Percentiles rank a stretch among this genome's conserved stretches.
phyloP scores from a whole-genome alignment of 2,329 filamentous ascomycete species.

The Hymenoscyphus scutula region DNA sequence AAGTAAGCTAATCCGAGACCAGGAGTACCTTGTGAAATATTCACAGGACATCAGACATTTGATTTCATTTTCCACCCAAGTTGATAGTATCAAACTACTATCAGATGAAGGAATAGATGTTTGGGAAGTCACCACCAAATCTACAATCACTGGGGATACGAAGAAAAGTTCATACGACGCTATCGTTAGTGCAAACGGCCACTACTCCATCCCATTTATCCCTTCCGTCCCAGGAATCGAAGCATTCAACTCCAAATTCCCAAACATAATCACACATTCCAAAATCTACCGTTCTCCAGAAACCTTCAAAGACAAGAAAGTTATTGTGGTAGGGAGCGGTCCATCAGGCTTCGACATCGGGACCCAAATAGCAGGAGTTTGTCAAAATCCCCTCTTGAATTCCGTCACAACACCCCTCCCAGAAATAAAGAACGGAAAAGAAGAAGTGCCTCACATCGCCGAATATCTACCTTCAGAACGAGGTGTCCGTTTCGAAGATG shows the following conservation, averaged over 20 bases:
- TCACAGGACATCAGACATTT: slow-evolving; percentile 63
- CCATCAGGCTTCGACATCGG: slow-evolving; percentile 84
- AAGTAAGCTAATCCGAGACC: too few relatives aligned
- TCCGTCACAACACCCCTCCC: slow-evolving; percentile 55
- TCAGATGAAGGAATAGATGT: slow-evolving; percentile 37
- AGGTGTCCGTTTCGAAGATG: slow-evolving; percentile 65
- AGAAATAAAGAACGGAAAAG: slow-evolving; percentile 36
- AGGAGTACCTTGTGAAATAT: slow-evolving; percentile 66
- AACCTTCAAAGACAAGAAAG: slow-evolving; percentile 65
- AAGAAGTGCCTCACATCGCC: slow-evolving; percentile 58
- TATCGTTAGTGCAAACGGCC: slow-evolving; percentile 71
- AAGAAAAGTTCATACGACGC: slow-evolving; percentile 55
- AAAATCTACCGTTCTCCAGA: slow-evolving; percentile 73
- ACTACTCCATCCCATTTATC: slow-evolving; percentile 68
- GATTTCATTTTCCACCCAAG: slow-evolving; percentile 68
- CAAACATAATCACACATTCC: slow-evolving; percentile 66
- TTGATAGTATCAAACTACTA: slow-evolving; percentile 54
- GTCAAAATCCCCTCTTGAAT: slow-evolving; percentile 59
- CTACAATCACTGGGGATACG: slow-evolving; percentile 28
- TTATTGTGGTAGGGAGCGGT: slow-evolving; percentile 79
- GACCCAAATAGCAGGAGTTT: slow-evolving; percentile 65
- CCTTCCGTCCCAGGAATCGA: slow-evolving; percentile 60
- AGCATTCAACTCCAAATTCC: slow-evolving; percentile 58
- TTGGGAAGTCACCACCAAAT: slow-evolving; percentile 52
- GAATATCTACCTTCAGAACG: slow-evolving; percentile 53